Evolutionary conservation across 2,329 filamentous ascomycete genomes (phyloP).

Genomic region (Colletotrichum sp.): DNA sequence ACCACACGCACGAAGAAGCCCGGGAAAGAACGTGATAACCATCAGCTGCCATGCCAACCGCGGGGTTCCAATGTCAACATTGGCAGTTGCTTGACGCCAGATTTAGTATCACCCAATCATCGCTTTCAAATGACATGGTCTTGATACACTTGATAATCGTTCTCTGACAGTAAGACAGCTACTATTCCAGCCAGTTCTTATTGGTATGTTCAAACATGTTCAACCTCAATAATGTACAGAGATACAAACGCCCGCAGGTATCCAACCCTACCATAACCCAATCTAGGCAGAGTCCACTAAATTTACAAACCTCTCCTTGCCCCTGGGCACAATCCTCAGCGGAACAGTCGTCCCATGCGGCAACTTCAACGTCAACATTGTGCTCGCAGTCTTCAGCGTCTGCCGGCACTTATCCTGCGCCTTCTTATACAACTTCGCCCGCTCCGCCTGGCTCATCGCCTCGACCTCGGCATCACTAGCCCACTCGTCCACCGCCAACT

Average conservation of each 20-base stretch:
- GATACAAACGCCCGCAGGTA: not conserved
- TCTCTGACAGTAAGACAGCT: not conserved
- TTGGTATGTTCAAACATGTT: not conserved
- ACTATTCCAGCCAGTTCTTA: not conserved
- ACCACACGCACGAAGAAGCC: not conserved
- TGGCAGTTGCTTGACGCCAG: not conserved
- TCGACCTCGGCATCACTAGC: constrained; percentile 58
- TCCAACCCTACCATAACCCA: not conserved
- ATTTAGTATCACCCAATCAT: not conserved
- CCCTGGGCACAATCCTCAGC: constrained; percentile 71
- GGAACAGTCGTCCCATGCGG: constrained; percentile 64
- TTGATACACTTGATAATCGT: not conserved
- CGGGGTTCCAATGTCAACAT: not conserved
- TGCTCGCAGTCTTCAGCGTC: constrained; percentile 59
- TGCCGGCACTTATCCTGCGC: constrained; percentile 60
- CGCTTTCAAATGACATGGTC: not conserved
- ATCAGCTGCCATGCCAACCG: constrained; percentile 8
- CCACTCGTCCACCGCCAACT: constrained; percentile 71
- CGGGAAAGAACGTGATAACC: not conserved
- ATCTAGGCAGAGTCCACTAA: constrained; percentile 31
- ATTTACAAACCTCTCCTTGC: constrained; percentile 69
- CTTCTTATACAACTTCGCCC: constrained; percentile 61
- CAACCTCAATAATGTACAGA: not conserved
- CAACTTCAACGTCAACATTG: constrained; percentile 77
- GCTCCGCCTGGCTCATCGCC: constrained; percentile 50